Evolutionary conservation across 2,329 filamentous ascomycete genomes (phyloP).

Genomic region (Neopestalotiopsis clavispora): DNA sequence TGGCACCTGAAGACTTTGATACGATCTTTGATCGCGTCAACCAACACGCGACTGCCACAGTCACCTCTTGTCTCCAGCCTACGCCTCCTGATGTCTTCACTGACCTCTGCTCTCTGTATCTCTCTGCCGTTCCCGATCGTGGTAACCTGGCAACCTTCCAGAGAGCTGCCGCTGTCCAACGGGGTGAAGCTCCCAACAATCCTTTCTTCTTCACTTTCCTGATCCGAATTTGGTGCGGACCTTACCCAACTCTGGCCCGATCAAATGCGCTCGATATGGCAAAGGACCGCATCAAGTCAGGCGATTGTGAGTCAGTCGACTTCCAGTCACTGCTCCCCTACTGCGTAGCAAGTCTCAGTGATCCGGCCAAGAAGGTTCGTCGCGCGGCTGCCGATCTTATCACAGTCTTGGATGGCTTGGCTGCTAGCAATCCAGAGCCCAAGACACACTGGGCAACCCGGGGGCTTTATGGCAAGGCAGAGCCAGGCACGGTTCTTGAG

Average conservation of each 20-base stretch:
- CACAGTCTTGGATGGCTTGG: conserved; percentile 59
- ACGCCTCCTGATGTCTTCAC: conserved; percentile 58
- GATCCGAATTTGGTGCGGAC: conserved; percentile 73
- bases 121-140: conserved; percentile 40
- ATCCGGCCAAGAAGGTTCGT: conserved; percentile 77
- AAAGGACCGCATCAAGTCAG: conserved; percentile 59
- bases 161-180: conserved; percentile 57
- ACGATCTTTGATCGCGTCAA: conserved; percentile 30
- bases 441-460: conserved; percentile 65
- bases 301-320: conserved; percentile 59
- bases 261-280: conserved; percentile 71
- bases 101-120: conserved; percentile 63
- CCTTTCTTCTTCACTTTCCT: conserved; percentile 79
- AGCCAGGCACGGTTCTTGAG: conserved; percentile 62
- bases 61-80: conserved; percentile 57
- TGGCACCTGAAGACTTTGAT: conserved; percentile 29
- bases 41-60: conserved; percentile 38
- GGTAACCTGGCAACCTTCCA: conserved; percentile 57
- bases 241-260: conserved; percentile 71
- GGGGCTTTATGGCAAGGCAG: conserved; percentile 66
- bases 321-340: conserved; percentile 86
- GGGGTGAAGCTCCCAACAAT: conserved; percentile 58
- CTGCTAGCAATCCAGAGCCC: conserved; percentile 38
- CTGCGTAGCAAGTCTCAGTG: conserved; percentile 73
- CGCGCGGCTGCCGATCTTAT: conserved; percentile 74